phyloP scores from a whole-genome alignment of 495 filamentous ascomycete genomes.

The Aspergillus funiculosus region DNA sequence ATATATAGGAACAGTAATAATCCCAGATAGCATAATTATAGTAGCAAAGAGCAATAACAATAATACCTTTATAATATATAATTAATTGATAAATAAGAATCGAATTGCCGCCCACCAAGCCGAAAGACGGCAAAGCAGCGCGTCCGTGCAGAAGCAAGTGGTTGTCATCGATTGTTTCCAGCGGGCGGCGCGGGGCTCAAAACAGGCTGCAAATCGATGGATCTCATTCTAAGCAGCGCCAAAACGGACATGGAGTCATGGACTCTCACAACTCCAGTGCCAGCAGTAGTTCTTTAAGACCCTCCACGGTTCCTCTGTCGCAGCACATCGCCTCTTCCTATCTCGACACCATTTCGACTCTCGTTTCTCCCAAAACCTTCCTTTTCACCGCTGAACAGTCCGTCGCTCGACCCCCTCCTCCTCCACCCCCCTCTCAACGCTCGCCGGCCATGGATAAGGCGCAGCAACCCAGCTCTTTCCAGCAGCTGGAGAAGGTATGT shows the following conservation, averaged over 20 bases:
- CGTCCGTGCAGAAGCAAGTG: no score
- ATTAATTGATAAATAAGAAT: neutral
- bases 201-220: conserved; percentile 4
- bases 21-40: neutral
- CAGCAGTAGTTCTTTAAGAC: no score
- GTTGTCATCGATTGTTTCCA: neutral
- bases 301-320: conserved; percentile 4
- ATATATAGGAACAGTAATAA: neutral
- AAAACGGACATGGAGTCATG: conserved; percentile 26
- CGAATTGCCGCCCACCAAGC: conserved; percentile 4
- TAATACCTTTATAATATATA: neutral
- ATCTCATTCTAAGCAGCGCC: conserved; percentile 1
- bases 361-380: conserved; percentile 39
- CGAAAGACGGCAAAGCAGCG: neutral
- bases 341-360: conserved; percentile 29
- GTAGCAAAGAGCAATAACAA: neutral
- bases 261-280: conserved; percentile 15
- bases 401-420: conserved; percentile 14
- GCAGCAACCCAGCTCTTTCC: conserved; percentile 89
- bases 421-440: conserved; percentile 6
- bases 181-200: conserved; percentile 15
- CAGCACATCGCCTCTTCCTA: conserved; percentile 15
- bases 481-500: conserved; percentile 86
- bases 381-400: conserved; percentile 29
- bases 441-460: conserved; percentile 69